A percentile compares a stretch with the other conserved stretches of the same genome.
phyloP scores from a whole-genome alignment of 1,139 yeast species.

The Candida neerlandica region DNA sequence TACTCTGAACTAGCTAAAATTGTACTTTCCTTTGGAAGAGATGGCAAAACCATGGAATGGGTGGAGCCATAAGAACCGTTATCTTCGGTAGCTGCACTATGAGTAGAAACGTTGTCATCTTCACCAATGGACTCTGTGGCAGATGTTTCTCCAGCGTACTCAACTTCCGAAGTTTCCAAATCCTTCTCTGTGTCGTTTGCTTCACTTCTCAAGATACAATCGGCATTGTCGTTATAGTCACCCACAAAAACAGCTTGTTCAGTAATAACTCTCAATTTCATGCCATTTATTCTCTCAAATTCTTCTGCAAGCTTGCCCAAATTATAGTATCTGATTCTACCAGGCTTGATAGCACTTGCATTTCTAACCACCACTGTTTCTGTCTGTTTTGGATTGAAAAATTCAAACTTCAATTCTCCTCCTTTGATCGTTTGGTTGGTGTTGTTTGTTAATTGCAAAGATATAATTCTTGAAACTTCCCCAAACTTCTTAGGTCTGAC shows the following conservation, averaged over 20 bases:
- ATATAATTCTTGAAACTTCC: conserved; percentile 27
- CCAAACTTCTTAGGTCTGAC: conserved; percentile 23
- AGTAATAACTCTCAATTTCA: conserved; percentile 25
- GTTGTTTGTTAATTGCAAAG: conserved; percentile 30
- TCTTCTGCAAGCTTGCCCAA: conserved; percentile 23
- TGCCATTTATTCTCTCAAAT: conserved; percentile 20
- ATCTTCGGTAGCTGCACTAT: conserved; percentile 1
- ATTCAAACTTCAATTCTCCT: conserved; percentile 33
- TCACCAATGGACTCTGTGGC: conserved; percentile 14
- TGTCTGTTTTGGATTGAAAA: conserved; percentile 19
- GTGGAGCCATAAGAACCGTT: conserved; percentile 21
- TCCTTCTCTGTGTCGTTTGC: conserved; percentile 15
- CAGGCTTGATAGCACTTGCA: conserved; percentile 30
- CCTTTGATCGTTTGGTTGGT: conserved; percentile 29
- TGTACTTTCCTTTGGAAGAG: conserved; percentile 34
- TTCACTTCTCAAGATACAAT: conserved; percentile 13
- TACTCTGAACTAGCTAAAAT: conserved; percentile 22
- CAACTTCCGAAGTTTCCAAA: conserved; percentile 22
- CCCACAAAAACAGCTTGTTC: conserved; percentile 30
- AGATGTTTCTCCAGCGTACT: conserved; percentile 11
- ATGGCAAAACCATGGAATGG: conserved; percentile 39
- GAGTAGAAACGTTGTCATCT: conserved; percentile 5
- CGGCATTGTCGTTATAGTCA: conserved; percentile 16
- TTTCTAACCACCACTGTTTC: conserved; percentile 28
- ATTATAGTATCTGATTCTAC: conserved; percentile 34